Conservation (phyloP, 2,329 filamentous ascomycete species). For the Colletotrichum chlorophyti region DNA sequence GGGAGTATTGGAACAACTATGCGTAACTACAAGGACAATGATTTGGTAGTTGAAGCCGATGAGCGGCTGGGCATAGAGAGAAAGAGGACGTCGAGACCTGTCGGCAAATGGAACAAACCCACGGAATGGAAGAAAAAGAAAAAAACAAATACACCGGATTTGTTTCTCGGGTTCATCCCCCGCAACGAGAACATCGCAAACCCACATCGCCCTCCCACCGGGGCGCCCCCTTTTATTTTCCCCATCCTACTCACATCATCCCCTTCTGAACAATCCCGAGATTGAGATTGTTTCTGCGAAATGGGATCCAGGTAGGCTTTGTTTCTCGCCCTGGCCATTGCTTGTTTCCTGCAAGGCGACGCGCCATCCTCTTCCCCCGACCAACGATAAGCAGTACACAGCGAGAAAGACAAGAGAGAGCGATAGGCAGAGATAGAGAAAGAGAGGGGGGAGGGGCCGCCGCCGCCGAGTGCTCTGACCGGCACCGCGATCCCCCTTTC, state of each 20-base stretch:
- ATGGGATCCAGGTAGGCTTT: not conserved
- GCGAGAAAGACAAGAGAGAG: conserved; percentile 17
- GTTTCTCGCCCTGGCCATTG: conserved; percentile 12
- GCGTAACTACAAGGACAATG: not conserved
- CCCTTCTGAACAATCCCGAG: conserved; percentile 13
- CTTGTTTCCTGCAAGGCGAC: conserved; percentile 7
- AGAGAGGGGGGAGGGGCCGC: too few species aligned
- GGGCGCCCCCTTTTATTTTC: not conserved
- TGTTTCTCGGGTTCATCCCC: conserved; percentile 15
- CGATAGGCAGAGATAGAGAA: too few species aligned
- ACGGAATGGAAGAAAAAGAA: not conserved
- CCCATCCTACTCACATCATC: conserved; percentile 7
- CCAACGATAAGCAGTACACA: conserved; percentile 3
- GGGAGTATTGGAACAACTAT: not conserved
- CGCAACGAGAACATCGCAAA: conserved; percentile 16
- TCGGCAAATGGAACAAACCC: not conserved
- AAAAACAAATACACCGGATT: not conserved
- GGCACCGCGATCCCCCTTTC: conserved; percentile 23
- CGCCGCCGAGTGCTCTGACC: too few species aligned
- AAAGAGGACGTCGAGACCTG: not conserved
- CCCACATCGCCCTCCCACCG: conserved; percentile 3
- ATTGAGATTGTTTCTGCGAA: conserved; percentile 12
- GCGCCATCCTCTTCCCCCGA: not conserved
- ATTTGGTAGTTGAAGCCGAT: not conserved
- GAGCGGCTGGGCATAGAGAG: not conserved